Base-by-base conservation (phyloP, 78 protist species). In the Planoprotostelium fungivorum region DNA sequence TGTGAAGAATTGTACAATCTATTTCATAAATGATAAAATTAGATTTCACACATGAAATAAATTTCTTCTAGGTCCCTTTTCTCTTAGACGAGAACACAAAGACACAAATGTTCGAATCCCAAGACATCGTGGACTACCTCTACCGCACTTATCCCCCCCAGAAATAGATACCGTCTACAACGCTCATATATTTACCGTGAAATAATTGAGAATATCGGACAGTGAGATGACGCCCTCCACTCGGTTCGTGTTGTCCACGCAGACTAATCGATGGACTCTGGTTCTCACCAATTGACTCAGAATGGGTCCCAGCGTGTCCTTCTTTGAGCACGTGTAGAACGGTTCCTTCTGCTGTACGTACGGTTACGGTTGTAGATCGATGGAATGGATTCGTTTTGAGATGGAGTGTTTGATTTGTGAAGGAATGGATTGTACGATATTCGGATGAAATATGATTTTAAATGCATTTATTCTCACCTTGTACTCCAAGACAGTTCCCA, bases 251-350 rank as follows among this genome's bases (percentile, higher is more conserved):
- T 84, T 38, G 36, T 92, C 94, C 0, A 92, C 84, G 28, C 91
- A 88, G 51, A 92, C 94, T 83, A 92, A 92, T 85, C 94, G 34
- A 51, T 92, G 94, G 16, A 92, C 94, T 92, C 94, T 88, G 34
- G 86, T 88, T 36, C 87, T 88, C 63, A 92, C 86, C 86, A 91
- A 89, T 37, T 89, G 89, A 37, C 87, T 91, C 86, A 92, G 83
- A 29, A 92, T 91, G 83, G 89, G 92, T n/a, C 91, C 91, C 35
- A 92, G 38, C 84, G 86, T 92, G 89, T 92, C 94, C 31, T 85
- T 84, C 90, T 87, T 92, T 37, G 94, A 87, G 39, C 94, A 92
- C 1, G 91, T 85, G 87, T 92, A 89, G 9, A 51, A 51, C 73
- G 73, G 73, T 16, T 51, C 73, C 16, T 51, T 51, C 16, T 51